Percentiles rank a stretch among this genome's conserved stretches.
Evolutionary conservation across 2,329 filamentous ascomycete species (phyloP).

Genomic region (Neofusicoccum sp.): DNA sequence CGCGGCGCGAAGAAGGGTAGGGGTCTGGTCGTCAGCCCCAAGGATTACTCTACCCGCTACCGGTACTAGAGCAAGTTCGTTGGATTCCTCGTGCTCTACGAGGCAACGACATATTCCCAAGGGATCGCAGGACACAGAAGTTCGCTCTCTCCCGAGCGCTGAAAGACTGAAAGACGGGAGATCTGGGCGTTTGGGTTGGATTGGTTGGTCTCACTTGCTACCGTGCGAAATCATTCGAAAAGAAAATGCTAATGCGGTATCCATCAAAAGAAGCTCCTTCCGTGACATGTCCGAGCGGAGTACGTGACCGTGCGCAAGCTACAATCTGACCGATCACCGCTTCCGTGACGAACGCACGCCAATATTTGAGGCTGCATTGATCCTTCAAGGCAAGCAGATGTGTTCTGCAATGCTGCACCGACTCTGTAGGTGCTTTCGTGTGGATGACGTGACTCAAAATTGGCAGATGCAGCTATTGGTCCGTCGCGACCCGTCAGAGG

Average conservation of each 20-base stretch:
- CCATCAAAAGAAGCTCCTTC: not conserved
- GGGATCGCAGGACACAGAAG: not conserved
- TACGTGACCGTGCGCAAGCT: not conserved
- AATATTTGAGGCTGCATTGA: too few species aligned
- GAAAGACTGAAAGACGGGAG: not conserved
- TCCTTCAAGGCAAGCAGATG: too few species aligned
- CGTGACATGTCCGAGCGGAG: not conserved
- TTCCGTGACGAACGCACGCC: too few species aligned
- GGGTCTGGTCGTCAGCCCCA: slow-evolving; percentile 93
- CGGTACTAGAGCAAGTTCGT: slow-evolving; percentile 64
- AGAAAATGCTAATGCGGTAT: slow-evolving; percentile 11
- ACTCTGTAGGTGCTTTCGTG: too few species aligned
- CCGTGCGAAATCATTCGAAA: not conserved
- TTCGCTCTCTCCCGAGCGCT: not conserved
- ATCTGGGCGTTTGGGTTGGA: slow-evolving; percentile 3
- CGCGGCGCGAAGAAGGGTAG: slow-evolving; percentile 97
- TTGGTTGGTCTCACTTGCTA: slow-evolving; percentile 15
- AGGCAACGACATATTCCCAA: not conserved
- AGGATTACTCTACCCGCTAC: slow-evolving; percentile 72
- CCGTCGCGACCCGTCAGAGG: too few species aligned
- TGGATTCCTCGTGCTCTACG: too few species aligned
- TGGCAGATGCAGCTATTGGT: too few species aligned
- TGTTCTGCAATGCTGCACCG: too few species aligned
- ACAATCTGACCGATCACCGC: not conserved
- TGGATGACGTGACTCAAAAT: too few species aligned